Base-by-base conservation (phyloP, 2,329 filamentous ascomycete species). In the Microsporum ferrugineum region DNA sequence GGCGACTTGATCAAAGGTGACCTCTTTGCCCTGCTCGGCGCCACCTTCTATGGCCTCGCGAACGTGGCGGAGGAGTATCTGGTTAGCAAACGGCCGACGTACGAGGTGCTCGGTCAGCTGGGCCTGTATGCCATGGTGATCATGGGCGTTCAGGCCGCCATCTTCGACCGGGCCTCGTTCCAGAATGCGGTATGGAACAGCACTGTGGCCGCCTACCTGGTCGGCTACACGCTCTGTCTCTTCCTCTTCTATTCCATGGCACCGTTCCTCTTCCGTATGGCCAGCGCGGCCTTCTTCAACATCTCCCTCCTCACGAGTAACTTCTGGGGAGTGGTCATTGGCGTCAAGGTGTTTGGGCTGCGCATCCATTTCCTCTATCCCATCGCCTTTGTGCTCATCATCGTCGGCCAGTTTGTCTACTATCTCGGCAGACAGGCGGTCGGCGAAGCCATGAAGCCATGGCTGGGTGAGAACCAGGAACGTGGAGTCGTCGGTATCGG, bases 41-140 rank as follows among this genome's bases (percentile, higher is more conserved):
- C 94, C 8, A 91, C 89, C 0, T 87, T 91, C 69, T 99, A 99
- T 79, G 94, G 94, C 63, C 78, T 95, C 58, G 85, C 83, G 75
- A 99, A 99, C 75, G 88, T 92, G 2, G 87, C 89, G 58, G 92
- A 99, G 75, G 94, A 99, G 77, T 97, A 90, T 80, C 85, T 96
- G 64, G 92, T 97, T 65, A 88, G 83, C 71, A 89, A 88, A 72
- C 81, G 87, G 0, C 92, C 92, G 57, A 80, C 95, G 68, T 96
- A 96, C 77, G 92, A 97, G 75, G 92, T 97, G 36, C 82, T 99
- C 34, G 88, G 89, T 61, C 95, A 96, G 77, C 80, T 99, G 61
- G 91, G 89, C 33, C 82, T 96, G 71, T 95, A 89, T 76, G 94
- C 86, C 62, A 86, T 90, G 76, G 78, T 90, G 72, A 95, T 97